These are phyloP conservation scores for Xylaria sp. DNA, from an alignment of 2,329 filamentous ascomycete genomes.

Conservation along the genomic window DNA sequence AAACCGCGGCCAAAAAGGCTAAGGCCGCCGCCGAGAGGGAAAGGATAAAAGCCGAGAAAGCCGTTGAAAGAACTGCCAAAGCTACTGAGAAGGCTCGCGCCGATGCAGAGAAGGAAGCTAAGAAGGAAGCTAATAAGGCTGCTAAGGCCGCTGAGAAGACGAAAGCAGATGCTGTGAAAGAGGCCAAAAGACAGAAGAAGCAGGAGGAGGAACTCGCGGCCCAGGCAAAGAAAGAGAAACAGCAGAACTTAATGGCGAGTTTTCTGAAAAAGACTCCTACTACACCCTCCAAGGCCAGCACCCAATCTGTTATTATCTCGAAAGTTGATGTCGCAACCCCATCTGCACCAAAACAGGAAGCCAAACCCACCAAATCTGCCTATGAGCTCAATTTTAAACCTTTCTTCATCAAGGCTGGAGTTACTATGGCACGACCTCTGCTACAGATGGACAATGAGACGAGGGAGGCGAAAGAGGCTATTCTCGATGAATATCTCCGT, in stretches of 20 bases:
- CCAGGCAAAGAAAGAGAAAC: slow-evolving; percentile 58
- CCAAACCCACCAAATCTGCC: slow-evolving; percentile 55
- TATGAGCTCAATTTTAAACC: slow-evolving; percentile 81
- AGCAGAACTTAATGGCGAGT: slow-evolving; percentile 47
- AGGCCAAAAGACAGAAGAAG: slow-evolving; percentile 60
- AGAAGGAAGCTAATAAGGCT: slow-evolving; percentile 31
- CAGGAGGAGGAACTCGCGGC: slow-evolving; percentile 53
- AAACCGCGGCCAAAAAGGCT: slow-evolving; percentile 53
- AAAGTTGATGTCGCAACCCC: slow-evolving; percentile 41
- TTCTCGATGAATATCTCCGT: slow-evolving; percentile 64
- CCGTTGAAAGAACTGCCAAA: slow-evolving; percentile 28
- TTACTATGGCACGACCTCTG: slow-evolving; percentile 72
- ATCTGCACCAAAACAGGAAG: slow-evolving; percentile 42
- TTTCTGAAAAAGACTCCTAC: slow-evolving; percentile 45
- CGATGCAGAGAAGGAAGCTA: slow-evolving; percentile 56
- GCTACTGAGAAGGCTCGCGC: slow-evolving; percentile 53
- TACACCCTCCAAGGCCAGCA: slow-evolving; percentile 43
- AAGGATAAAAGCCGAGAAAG: slow-evolving; percentile 21
- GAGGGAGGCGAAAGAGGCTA: slow-evolving; percentile 60
- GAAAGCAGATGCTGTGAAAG: slow-evolving; percentile 56
- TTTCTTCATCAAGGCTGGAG: slow-evolving; percentile 81
- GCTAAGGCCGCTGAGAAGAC: slow-evolving; percentile 47
- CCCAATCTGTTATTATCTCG: slow-evolving; percentile 29
- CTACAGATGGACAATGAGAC: slow-evolving; percentile 70
- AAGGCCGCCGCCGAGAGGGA: slow-evolving; percentile 40